A percentile compares a stretch with the other conserved stretches of the same genome.
Evolutionary conservation across 345 rosid genomes (phyloP).

Genomic region (Rhodamnia argentea): DNA sequence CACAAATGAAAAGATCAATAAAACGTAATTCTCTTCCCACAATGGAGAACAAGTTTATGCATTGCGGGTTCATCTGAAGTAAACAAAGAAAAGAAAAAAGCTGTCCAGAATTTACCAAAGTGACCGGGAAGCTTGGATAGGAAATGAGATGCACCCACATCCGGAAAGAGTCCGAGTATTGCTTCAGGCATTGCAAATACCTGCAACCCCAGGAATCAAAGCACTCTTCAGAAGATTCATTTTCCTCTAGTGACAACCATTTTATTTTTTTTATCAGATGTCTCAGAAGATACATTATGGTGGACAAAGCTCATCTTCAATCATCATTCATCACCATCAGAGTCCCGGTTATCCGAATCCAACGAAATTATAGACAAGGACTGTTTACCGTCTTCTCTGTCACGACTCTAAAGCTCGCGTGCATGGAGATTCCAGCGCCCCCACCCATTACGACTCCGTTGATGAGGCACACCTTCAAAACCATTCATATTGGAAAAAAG

Average conservation of each 20-base stretch:
- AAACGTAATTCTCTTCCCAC: not conserved
- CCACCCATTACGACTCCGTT: conserved; percentile 10
- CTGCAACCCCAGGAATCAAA: not conserved
- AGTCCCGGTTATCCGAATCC: not conserved
- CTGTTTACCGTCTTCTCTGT: conserved; percentile 1
- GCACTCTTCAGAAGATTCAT: not conserved
- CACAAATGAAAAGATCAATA: not conserved
- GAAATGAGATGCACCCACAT: conserved; percentile 12
- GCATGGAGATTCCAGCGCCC: conserved; percentile 12
- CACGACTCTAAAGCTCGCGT: not conserved
- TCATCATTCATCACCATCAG: not conserved
- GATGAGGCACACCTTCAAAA: not conserved
- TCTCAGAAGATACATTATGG: not conserved
- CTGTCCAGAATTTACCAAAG: not conserved
- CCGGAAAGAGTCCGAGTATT: conserved; percentile 6
- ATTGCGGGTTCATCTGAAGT: not conserved
- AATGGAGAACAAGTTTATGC: not conserved
- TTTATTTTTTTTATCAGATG: not conserved
- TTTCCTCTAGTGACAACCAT: not conserved
- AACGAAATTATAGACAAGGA: not conserved
- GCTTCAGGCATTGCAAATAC: conserved; percentile 19
- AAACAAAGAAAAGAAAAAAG: not conserved
- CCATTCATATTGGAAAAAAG: not conserved
- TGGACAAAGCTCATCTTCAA: not conserved
- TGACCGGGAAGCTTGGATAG: conserved; percentile 10